Base-by-base conservation (phyloP, 208 protist genomes). In the Trypanosoma melophagium region DNA sequence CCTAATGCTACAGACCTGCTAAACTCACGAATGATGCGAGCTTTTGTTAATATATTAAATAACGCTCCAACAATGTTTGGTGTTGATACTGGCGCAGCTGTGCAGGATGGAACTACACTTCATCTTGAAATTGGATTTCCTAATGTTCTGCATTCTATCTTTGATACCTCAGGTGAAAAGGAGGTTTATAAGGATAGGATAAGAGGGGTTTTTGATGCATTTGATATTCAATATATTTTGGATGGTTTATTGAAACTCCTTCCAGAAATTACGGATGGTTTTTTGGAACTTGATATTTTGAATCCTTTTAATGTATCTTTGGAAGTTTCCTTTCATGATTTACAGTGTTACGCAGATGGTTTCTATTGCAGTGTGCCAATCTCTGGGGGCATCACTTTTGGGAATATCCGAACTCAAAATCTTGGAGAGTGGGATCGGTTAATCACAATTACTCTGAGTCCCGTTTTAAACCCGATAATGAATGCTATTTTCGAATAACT, bases 51-150 rank as follows among this genome's bases (percentile, higher is more conserved):
- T 8, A 12, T 40, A 7, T 0, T 57, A 5, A 61, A 57, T 5
- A 45, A 52, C 0, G 3, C 44, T 21, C 51, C 63, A 16, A 0
- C 35, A 31, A 16, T 69, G 0, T 2, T 16, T 0, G 35, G 51
- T 53, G 22, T 60, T 5, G 3, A 25, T 3, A 10, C 21, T 12
- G 31, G n/a, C 2, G 41, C 54, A 5, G 53, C 53, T 3, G 0
- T 60, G 1, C 63, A 45, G 3, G 24, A 31, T 51, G 63, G 54
- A 0, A 50, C 63, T 19, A 69, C 63, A 42, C 9, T 69, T 10
- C 63, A 31, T 28, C n/a, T 3, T 69, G 2, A 53, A 24, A 10
- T 21, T 60, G 53, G 16, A 44, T 60, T 69, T 41, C 1, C 40
- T 14, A 17, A 51, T 12, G 53, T 52, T 3, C 0, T 60, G 50